Conservation (phyloP, 2,329 filamentous ascomycete genomes). For the Penicillium janthinellum region DNA sequence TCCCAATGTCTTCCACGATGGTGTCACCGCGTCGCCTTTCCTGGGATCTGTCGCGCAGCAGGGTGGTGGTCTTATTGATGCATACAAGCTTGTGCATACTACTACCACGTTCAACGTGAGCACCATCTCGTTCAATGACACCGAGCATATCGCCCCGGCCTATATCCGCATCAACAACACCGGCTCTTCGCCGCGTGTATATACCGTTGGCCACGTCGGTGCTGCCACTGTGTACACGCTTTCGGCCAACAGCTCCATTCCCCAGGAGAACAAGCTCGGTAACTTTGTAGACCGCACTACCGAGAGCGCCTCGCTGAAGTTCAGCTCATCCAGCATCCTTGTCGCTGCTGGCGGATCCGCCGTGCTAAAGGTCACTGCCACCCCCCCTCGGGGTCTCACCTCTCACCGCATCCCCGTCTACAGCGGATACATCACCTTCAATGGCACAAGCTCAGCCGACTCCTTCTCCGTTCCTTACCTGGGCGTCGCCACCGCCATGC, state of each 20-base stretch:
- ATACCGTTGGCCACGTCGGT: not conserved
- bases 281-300: not conserved
- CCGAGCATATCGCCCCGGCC: constrained; percentile 55
- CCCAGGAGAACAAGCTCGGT: not conserved
- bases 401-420: not conserved
- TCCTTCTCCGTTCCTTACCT: constrained; percentile 36
- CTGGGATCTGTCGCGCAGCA: constrained; percentile 48
- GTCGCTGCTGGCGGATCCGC: not conserved
- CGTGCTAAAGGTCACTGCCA: not conserved
- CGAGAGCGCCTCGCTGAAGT: not conserved
- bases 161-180: constrained; percentile 61
- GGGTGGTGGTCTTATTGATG: not conserved
- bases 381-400: not conserved
- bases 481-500: constrained; percentile 29
- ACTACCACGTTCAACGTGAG: constrained; percentile 57
- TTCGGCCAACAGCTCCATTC: not conserved
- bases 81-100: constrained; percentile 56
- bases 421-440: constrained; percentile 13
- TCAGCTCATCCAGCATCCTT: not conserved
- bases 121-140: constrained; percentile 67
- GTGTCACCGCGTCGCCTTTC: constrained; percentile 29
- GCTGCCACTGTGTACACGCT: not conserved
- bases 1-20: constrained; percentile 33
- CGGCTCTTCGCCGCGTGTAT: constrained; percentile 38
- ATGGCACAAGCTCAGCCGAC: constrained; percentile 20